A percentile compares a stretch with the other conserved stretches of the same genome.
These are phyloP conservation scores for Crithidia expoeki DNA, from an alignment of 208 protist genomes.

Conservation along the genomic window DNA sequence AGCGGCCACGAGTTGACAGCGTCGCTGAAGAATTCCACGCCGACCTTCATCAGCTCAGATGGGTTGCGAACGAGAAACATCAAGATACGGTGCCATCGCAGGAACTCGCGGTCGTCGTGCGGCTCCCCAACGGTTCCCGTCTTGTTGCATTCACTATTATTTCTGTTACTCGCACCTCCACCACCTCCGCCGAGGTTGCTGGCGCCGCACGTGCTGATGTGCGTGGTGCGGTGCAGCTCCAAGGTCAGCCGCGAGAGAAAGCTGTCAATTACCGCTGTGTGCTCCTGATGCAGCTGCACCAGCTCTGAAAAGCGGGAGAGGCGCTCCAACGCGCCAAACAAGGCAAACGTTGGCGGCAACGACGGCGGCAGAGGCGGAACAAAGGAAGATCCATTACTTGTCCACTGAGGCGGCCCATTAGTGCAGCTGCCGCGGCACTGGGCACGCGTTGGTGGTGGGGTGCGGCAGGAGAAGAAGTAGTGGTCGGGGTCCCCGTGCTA, in stretches of 20 bases:
- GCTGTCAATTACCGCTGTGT: conserved; percentile 41
- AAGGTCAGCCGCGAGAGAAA: conserved; percentile 40
- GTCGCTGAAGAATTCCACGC: conserved; percentile 66
- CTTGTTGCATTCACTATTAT: neutral
- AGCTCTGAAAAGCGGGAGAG: conserved; percentile 56
- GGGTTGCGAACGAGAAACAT: conserved; percentile 40
- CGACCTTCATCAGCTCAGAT: conserved; percentile 32
- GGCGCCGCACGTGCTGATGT: neutral
- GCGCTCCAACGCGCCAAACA: conserved; percentile 75
- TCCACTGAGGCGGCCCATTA: neutral
- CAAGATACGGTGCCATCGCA: conserved; percentile 34
- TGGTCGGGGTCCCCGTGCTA: neutral
- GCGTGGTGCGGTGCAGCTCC: conserved; percentile 29
- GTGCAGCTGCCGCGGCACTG: neutral
- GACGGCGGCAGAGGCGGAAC: neutral
- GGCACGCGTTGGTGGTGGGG: conserved; percentile 6
- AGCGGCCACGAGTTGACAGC: conserved; percentile 73
- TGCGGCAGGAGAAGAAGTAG: neutral
- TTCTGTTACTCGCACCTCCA: neutral
- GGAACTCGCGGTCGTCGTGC: conserved; percentile 28
- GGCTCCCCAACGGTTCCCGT: neutral
- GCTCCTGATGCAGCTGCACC: conserved; percentile 36
- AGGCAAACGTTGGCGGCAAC: conserved; percentile 48
- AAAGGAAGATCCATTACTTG: neutral
- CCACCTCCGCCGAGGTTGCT: conserved; percentile 1